Percentiles rank a stretch among this genome's conserved stretches.
Evolutionary conservation across 2,329 filamentous ascomycete genomes (phyloP).

Genomic region (Fonsecaea monophora): DNA sequence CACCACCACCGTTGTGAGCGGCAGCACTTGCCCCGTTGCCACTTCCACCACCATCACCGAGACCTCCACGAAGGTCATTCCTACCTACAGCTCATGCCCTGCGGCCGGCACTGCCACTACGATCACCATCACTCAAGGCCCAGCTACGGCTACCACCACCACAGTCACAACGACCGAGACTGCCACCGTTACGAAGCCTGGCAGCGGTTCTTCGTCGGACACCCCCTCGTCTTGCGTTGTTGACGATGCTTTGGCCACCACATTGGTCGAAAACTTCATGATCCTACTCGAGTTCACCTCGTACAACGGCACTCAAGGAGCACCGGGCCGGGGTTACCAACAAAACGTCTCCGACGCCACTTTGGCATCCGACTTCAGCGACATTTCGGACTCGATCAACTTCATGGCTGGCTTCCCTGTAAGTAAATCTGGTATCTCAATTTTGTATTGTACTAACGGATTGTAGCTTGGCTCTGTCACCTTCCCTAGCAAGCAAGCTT

Average conservation of each 20-base stretch:
- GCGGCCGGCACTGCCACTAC: conserved; percentile 17
- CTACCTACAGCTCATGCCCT: conserved; percentile 2
- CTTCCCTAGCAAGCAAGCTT: conserved; percentile 36
- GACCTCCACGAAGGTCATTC: conserved; percentile 18
- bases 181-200: conserved; percentile 19
- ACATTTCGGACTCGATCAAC: conserved; percentile 42
- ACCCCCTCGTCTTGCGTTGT: conserved; percentile 28
- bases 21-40: conserved; percentile 29
- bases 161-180: conserved; percentile 12
- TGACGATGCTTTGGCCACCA: conserved; percentile 31
- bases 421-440: conserved; percentile 22
- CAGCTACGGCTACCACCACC: neutral
- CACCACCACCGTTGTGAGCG: conserved; percentile 16
- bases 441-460: neutral
- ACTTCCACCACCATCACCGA: conserved; percentile 14
- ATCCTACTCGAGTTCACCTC: conserved; percentile 36
- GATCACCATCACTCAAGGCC: conserved; percentile 13
- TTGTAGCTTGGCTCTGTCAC: conserved; percentile 37
- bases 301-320: conserved; percentile 24
- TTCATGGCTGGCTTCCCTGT: conserved; percentile 41
- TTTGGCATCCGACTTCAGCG: conserved; percentile 34
- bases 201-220: neutral
- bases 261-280: conserved; percentile 35
- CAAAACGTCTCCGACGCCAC: conserved; percentile 33
- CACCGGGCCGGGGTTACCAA: conserved; percentile 34